Percentiles rank a stretch among this genome's conserved stretches.
Conservation (phyloP, 257 asterid genomes). For the Fraxinus cuspidata region DNA sequence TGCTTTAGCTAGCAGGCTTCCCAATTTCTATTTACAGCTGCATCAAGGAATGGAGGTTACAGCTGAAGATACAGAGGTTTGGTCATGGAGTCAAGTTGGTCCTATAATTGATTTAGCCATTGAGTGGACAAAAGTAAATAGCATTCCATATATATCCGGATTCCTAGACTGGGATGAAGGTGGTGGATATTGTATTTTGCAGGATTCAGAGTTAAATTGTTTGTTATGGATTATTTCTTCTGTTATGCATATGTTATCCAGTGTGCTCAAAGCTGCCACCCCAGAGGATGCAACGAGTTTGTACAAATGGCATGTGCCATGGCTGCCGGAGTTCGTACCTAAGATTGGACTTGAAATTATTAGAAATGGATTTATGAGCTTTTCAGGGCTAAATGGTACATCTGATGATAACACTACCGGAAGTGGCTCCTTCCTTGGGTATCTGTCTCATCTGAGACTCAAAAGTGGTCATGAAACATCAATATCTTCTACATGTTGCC, state of each 20-base stretch:
- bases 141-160: conserved; percentile 41
- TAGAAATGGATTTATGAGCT: conserved; percentile 52
- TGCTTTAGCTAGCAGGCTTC: conserved; percentile 70
- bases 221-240: conserved; percentile 74
- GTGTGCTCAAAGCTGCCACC: conserved; percentile 66
- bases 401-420: conserved; percentile 26
- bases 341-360: conserved; percentile 66
- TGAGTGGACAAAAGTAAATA: conserved; percentile 61
- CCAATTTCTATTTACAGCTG: conserved; percentile 55
- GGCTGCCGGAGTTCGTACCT: conserved; percentile 92
- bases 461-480: conserved; percentile 50
- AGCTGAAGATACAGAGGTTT: conserved; percentile 46
- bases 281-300: conserved; percentile 48
- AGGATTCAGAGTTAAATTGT: conserved; percentile 49
- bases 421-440: conserved; percentile 49
- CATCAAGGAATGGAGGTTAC: conserved; percentile 31
- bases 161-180: conserved; percentile 36
- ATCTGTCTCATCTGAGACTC: conserved; percentile 57
- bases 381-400: conserved; percentile 35
- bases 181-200: conserved; percentile 28
- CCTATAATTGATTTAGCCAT: conserved; percentile 68
- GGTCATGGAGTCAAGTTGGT: conserved; percentile 78
- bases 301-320: conserved; percentile 47
- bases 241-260: conserved; percentile 65
- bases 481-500: conserved; percentile 73